Percentiles rank a stretch among this genome's conserved stretches.
phyloP scores from a whole-genome alignment of 78 protist species.

The Tieghemostelium lacteum region DNA sequence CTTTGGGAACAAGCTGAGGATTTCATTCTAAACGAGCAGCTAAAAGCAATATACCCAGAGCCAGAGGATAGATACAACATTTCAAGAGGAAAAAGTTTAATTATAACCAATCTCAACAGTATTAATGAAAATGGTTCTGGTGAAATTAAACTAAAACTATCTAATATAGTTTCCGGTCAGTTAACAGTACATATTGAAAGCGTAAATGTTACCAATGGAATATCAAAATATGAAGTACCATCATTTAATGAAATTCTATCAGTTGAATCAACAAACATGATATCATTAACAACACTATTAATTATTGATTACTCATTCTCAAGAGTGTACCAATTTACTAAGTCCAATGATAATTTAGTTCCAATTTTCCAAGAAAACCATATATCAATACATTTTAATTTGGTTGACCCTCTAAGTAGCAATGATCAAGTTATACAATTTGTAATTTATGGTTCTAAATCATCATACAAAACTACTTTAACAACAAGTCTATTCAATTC shows the following conservation, averaged over 20 bases:
- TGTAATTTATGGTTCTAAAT: no score
- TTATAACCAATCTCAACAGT: background rate
- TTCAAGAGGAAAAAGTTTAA: background rate
- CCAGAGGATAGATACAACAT: background rate
- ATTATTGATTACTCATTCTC: background rate
- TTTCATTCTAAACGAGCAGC: background rate
- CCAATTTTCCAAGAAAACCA: background rate
- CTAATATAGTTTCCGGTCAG: no score
- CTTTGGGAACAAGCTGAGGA: background rate
- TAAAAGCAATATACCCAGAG: background rate
- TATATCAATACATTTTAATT: no score
- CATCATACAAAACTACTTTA: background rate
- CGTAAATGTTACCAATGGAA: no score
- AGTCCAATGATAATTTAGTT: background rate
- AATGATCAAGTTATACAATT: no score
- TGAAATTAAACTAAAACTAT: background rate
- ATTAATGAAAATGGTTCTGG: background rate
- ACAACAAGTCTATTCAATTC: background rate
- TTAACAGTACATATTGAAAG: no score
- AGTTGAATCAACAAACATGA: no score
- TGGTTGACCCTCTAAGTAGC: no score
- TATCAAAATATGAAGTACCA: no score
- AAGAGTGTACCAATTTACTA: background rate
- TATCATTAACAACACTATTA: no score
- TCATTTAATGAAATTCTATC: no score